Evolutionary conservation across 495 filamentous ascomycete genomes (phyloP), one percentile per base, ranked within the genome.

Genomic region (Penicillium psychrofluorescens): DNA sequence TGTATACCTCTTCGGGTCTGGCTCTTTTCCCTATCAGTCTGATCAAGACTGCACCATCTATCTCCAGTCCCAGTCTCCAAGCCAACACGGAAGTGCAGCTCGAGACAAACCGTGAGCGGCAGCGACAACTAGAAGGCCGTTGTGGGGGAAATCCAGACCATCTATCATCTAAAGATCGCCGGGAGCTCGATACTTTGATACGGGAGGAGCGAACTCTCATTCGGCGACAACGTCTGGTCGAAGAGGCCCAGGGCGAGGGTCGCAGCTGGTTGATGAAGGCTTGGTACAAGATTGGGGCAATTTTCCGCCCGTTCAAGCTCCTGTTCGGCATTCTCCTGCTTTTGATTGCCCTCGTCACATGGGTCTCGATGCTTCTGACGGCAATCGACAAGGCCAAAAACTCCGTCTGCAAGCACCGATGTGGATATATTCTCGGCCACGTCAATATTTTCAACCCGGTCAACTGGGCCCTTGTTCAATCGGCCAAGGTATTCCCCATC

Each of bases 381-480:
- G 82, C 81, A 47, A 90, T 96, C 59, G 92, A 98, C 74, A 97
- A 98, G 66, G 86, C 88, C 12, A 88, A 84, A 53, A 96, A 97
- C 65, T 95, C 89, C 0, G 62, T 92, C 49, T 98, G 92, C 79
- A 89, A 90, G 60, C 72, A 79, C 42, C 79, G 80, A 54, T 98
- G 92, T 64, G 92, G 92, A 31, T 98, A 95, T 65, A 84, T 97
- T 41, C 79, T 97, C n/a, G 85, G 82, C 28, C 80, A 89, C 49
- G 84, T 91, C 61, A 87, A 91, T 57, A 79, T 95, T 44, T 95
- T 95, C 72, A 91, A 97, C 61, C 94, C 92, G 2, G 69, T 95
- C 51, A 97, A 98, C 70, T 94, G 81, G 78, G 72, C 92, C 34
- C 84, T 98, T 44, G 83, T 95, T 41, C 75, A 83, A 59, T 79